Conservation (phyloP, 2,329 filamentous ascomycete species). For the Ustilaginoidea virens region DNA sequence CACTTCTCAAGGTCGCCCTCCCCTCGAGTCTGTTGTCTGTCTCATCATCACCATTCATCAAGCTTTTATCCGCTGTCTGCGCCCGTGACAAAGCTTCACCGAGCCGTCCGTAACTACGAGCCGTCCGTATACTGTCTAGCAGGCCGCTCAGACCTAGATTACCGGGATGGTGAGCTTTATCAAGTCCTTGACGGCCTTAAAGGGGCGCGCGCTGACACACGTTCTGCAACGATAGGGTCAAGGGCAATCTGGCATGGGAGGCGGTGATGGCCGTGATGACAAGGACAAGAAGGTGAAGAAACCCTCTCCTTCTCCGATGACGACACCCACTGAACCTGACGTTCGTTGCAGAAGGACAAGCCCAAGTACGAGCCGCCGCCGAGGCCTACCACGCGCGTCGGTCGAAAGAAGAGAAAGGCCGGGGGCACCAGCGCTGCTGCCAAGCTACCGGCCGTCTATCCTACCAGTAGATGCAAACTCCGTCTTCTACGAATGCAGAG, state of each 20-base stretch:
- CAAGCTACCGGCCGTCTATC: conserved; percentile 87
- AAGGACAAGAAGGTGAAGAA: conserved; percentile 80
- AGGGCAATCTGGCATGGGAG: conserved; percentile 76
- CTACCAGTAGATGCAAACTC: conserved; percentile 93
- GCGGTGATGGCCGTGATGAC: conserved; percentile 63
- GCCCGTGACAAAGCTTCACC: too few species aligned
- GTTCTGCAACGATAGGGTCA: conserved; percentile 42
- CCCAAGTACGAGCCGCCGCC: conserved; percentile 99
- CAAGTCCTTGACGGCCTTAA: too few species aligned
- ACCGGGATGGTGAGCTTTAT: too few species aligned
- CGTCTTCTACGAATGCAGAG: conserved; percentile 95
- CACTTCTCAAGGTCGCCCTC: too few species aligned
- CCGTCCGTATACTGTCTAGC: too few species aligned
- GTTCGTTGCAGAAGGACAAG: conserved; percentile 72
- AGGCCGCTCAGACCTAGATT: too few species aligned
- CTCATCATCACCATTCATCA: too few species aligned
- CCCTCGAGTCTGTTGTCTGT: too few species aligned
- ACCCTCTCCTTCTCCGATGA: not conserved
- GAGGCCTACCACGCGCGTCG: conserved; percentile 89
- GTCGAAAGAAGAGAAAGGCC: conserved; percentile 95
- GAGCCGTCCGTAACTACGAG: too few species aligned
- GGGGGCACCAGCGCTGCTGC: conserved; percentile 86
- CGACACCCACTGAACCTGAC: conserved; percentile 7
- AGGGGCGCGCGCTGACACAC: too few species aligned
- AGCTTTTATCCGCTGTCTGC: too few species aligned